A percentile compares a stretch with the other conserved stretches of the same genome.
phyloP scores from a whole-genome alignment of 2,329 filamentous ascomycete genomes.

The Furcasterigmium sp. region DNA sequence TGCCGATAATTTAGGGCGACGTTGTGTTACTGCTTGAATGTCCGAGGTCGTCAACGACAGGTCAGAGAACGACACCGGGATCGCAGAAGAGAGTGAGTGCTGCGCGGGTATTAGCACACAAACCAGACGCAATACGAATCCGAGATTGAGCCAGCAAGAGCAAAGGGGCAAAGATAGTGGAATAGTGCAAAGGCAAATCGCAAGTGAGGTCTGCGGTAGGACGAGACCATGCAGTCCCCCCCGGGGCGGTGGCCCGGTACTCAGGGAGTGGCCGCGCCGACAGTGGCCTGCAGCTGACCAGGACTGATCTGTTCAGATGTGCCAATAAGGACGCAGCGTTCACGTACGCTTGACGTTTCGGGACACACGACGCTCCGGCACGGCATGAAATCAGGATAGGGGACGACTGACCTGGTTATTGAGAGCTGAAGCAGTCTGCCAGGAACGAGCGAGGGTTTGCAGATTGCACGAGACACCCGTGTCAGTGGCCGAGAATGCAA shows the following conservation, averaged over 20 bases:
- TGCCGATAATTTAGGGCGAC: slow-evolving; percentile 9
- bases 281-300: not conserved
- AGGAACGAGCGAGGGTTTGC: not conserved
- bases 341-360: slow-evolving; percentile 40
- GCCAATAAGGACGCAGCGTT: slow-evolving; percentile 13
- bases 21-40: slow-evolving; percentile 7
- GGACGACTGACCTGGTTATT: not conserved
- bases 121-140: not conserved
- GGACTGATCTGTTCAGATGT: not conserved
- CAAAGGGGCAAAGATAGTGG: not conserved
- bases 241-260: not conserved
- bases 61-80: slow-evolving; percentile 13
- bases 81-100: slow-evolving; percentile 3
- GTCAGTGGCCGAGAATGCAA: too few species aligned
- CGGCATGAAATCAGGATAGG: not conserved
- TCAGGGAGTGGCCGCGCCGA: not conserved
- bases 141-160: too few species aligned
- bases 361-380: slow-evolving; percentile 16
- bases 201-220: not conserved
- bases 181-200: not conserved
- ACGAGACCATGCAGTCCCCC: not conserved
- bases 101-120: not conserved
- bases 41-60: slow-evolving; percentile 9
- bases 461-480: not conserved
- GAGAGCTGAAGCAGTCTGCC: not conserved